Evolutionary conservation across 1,139 yeast species (phyloP), one percentile per base, ranked within the genome.

Genomic region (Pichia sp.): DNA sequence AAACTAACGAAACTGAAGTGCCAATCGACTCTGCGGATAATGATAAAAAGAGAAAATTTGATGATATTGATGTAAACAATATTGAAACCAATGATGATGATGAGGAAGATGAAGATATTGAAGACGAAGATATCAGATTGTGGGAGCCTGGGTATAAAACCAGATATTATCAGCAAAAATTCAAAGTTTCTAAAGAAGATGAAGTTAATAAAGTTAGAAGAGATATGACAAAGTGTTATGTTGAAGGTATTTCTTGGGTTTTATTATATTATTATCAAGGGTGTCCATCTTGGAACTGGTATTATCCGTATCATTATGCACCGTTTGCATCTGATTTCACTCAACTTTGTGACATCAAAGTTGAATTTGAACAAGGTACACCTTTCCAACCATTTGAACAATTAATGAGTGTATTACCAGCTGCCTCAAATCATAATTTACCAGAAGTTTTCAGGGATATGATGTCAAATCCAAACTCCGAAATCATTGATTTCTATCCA

Each of bases 281-380:
- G 4, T 92, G 97, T 68, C 95, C 96, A 0, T 90, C 97, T 0
- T 94, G 99, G 99, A 85, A 83, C 49, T 94, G 98, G 98, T 94
- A 80, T 65, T 94, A 84, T 60, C 98, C 97, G 0, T 92, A 83
- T 63, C 98, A 94, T 64, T 94, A 94, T 68, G 97, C 98, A 0
- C 99, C 99, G 20, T 89, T 92, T 72, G 97, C 97, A 0, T 76
- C 85, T 9, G 99, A 94, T 64, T 85, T 94, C 60, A 70, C 67
- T 4, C 77, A 80, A 44, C 68, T 89, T 40, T 59, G 62, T 20
- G 80, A 76, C 32, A 66, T 84, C 39, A 73, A 83, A 1, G 73
- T 90, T 42, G 67, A 70, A 38, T 90, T 92, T 61, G 73, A 76
- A 13, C 64, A 70, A 38, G 96, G 96, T 4, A 72, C 73, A 50